Percentiles rank a stretch among this genome's conserved stretches.
Evolutionary conservation across 352 stramenopile genomes (phyloP).

Genomic region (Aphanomyces stellatus): DNA sequence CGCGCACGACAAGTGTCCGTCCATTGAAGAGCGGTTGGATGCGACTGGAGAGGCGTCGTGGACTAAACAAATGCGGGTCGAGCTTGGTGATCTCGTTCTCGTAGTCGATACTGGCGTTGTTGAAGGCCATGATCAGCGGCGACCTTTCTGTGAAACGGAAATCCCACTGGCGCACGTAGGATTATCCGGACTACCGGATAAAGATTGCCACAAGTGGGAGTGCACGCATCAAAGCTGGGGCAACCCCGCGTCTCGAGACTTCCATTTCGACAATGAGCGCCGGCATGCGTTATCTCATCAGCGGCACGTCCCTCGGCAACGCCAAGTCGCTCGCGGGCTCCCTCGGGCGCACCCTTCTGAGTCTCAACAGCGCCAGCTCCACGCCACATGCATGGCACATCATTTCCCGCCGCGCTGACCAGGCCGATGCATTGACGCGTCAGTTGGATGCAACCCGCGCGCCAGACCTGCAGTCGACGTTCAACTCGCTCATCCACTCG

Average conservation of each 20-base stretch:
- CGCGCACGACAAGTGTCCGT: conserved; percentile 27
- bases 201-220: too few relatives aligned
- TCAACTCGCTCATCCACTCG: neutral
- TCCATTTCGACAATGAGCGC: neutral
- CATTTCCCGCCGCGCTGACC: neutral
- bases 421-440: neutral
- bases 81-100: conserved; percentile 14
- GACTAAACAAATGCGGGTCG: conserved; percentile 29
- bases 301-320: neutral
- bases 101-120: conserved; percentile 12
- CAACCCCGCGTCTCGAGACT: too few relatives aligned
- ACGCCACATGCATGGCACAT: neutral
- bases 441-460: neutral
- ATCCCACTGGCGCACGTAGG: too few relatives aligned
- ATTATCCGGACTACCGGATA: too few relatives aligned
- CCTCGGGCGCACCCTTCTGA: conserved; percentile 1
- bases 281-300: conserved; percentile 4
- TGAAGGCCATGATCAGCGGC: neutral
- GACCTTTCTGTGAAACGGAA: too few relatives aligned
- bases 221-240: too few relatives aligned
- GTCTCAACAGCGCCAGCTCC: neutral
- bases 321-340: neutral
- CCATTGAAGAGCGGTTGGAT: conserved; percentile 29
- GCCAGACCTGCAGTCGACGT: neutral
- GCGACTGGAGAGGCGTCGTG: conserved; percentile 29